phyloP scores from a whole-genome alignment of 1,284 basidiomycete genomes.

The Sporisorium sorghi region DNA sequence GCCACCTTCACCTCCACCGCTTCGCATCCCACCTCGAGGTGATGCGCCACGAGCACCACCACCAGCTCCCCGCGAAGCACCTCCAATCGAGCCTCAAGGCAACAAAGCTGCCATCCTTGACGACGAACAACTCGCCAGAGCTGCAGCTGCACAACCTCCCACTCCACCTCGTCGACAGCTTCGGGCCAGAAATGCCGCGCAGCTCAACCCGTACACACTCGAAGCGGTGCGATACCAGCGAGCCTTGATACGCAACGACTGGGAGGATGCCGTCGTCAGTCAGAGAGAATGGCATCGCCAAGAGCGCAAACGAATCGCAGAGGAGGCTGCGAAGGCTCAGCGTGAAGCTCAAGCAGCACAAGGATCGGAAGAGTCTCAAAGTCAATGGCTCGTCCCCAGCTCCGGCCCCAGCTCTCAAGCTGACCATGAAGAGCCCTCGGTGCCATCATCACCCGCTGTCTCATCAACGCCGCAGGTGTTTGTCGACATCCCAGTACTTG shows the following conservation, averaged over 20 bases:
- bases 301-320: conserved; percentile 41
- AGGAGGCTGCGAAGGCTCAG: conserved; percentile 36
- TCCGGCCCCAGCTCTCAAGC: conserved; percentile 45
- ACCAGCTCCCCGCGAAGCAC: background rate
- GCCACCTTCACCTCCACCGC: conserved; percentile 19
- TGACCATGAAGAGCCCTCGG: conserved; percentile 23
- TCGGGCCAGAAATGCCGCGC: conserved; percentile 67
- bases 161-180: conserved; percentile 55
- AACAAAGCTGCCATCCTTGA: conserved; percentile 2
- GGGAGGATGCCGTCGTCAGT: conserved; percentile 70
- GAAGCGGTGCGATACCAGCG: conserved; percentile 68
- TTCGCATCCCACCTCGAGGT: conserved; percentile 16
- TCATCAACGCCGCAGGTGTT: conserved; percentile 16
- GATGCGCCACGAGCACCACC: background rate
- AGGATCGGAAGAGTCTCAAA: conserved; percentile 34
- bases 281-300: conserved; percentile 59
- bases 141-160: conserved; percentile 37
- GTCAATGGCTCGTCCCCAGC: conserved; percentile 44
- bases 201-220: conserved; percentile 70
- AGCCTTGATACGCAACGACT: conserved; percentile 68
- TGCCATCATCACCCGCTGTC: conserved; percentile 19
- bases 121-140: conserved; percentile 32
- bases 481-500: conserved; percentile 30
- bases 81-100: background rate
- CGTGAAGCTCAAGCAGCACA: conserved; percentile 17